These are phyloP conservation scores for Austroboletus novae-zelandiae DNA, from an alignment of 1,284 basidiomycete species.

Conservation along the genomic window DNA sequence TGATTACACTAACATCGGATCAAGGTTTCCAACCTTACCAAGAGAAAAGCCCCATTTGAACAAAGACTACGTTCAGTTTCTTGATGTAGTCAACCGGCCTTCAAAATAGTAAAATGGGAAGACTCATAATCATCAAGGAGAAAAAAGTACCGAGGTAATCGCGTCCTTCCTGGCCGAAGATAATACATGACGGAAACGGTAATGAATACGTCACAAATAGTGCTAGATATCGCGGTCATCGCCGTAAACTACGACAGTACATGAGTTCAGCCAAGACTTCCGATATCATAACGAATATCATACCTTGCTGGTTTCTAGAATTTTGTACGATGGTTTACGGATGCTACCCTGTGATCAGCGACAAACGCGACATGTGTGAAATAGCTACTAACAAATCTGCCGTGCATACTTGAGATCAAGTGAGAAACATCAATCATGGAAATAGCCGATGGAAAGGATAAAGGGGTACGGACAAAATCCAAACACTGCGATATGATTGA, in stretches of 20 bases:
- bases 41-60: slow-evolving; percentile 27
- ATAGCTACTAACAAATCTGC: slow-evolving; percentile 4
- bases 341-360: slow-evolving; percentile 6
- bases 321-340: slow-evolving; percentile 4
- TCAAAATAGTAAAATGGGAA: not conserved
- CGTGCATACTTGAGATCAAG: slow-evolving; percentile 4
- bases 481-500: slow-evolving; percentile 8
- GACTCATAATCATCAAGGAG: too few relatives aligned
- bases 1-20: too few relatives aligned
- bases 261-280: not conserved
- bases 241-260: slow-evolving; percentile 2
- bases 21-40: slow-evolving; percentile 11
- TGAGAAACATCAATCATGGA: not conserved
- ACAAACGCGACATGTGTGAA: not conserved
- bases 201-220: slow-evolving; percentile 21
- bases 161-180: slow-evolving; percentile 13
- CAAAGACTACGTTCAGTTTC: slow-evolving; percentile 17
- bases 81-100: slow-evolving; percentile 13
- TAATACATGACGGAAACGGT: slow-evolving; percentile 23
- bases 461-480: slow-evolving; percentile 15
- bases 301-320: slow-evolving; percentile 6
- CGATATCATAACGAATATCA: not conserved
- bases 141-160: too few relatives aligned
- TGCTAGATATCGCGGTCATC: slow-evolving; percentile 8
- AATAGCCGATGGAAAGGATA: too few relatives aligned